Evolutionary conservation across 176 grass and related monocot genomes (phyloP).

Genomic region (Stipa capillata): DNA sequence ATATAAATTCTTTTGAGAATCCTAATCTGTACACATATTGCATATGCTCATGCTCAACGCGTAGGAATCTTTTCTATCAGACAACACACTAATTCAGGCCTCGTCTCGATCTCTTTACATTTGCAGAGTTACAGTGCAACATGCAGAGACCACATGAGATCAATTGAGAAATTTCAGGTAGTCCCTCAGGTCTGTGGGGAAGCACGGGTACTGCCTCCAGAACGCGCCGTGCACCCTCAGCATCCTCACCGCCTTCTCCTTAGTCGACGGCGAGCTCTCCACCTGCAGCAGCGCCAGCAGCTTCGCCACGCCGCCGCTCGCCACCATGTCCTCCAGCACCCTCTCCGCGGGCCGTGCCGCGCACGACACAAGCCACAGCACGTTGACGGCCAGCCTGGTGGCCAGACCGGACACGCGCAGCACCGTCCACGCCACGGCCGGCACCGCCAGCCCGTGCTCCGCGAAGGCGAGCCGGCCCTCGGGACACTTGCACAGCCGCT

Average conservation of each 20-base stretch:
- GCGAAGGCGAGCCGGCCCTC: conserved; percentile 63
- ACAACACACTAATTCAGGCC: too few relatives aligned
- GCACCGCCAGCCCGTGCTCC: conserved; percentile 56
- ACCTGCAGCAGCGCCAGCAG: conserved; percentile 58
- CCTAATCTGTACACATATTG: not conserved
- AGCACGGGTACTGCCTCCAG: conserved; percentile 78
- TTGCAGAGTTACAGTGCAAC: not conserved
- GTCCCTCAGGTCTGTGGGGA: conserved; percentile 50
- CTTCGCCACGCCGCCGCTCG: conserved; percentile 36
- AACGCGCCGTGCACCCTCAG: conserved; percentile 42
- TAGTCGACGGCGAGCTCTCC: conserved; percentile 40
- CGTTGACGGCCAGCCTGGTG: conserved; percentile 58
- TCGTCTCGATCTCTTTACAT: not conserved
- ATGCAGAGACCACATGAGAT: not conserved
- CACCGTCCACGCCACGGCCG: conserved; percentile 27
- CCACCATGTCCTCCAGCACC: conserved; percentile 49
- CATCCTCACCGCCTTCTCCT: conserved; percentile 55
- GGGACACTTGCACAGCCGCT: conserved; percentile 59
- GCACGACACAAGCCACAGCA: conserved; percentile 54
- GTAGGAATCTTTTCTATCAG: not conserved
- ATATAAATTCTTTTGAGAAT: too few relatives aligned
- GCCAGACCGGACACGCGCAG: conserved; percentile 49
- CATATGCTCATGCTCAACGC: not conserved
- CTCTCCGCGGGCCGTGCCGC: conserved; percentile 34
- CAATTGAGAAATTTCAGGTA: conserved; percentile 42